Evolutionary conservation across 2,329 filamentous ascomycete genomes (phyloP).

Genomic region (Huntiella savannae): DNA sequence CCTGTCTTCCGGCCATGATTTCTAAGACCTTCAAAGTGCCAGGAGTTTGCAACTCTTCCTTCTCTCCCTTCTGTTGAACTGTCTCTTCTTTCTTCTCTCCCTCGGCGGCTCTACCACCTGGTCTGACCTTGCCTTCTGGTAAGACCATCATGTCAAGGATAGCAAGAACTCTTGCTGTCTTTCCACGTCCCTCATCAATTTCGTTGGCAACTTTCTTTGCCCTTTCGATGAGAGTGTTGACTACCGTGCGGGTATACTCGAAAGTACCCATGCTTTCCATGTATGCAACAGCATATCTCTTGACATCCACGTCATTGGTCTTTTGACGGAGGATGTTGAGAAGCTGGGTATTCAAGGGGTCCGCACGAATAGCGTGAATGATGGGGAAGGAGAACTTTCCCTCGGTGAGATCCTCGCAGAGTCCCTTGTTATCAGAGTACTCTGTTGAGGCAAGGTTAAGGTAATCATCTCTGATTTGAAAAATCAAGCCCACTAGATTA

Average conservation of each 20-base stretch:
- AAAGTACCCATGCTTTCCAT: constrained; percentile 87
- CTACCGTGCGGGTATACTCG: constrained; percentile 56
- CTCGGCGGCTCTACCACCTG: not conserved
- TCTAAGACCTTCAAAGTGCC: constrained; percentile 2
- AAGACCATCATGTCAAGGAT: constrained; percentile 49
- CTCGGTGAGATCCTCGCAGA: constrained; percentile 89
- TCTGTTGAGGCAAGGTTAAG: constrained; percentile 59
- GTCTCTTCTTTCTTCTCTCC: not conserved
- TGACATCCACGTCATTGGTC: constrained; percentile 69
- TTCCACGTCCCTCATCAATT: constrained; percentile 41
- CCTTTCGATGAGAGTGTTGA: constrained; percentile 42
- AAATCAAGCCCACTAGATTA: constrained; percentile 67
- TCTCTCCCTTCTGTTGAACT: not conserved
- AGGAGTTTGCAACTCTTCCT: not conserved
- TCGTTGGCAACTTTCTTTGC: constrained; percentile 43
- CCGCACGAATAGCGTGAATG: constrained; percentile 74
- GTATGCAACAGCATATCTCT: constrained; percentile 74
- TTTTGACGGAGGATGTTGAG: constrained; percentile 88
- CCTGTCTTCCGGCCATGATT: constrained; percentile 4
- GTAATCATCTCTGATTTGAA: constrained; percentile 88
- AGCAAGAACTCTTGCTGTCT: constrained; percentile 37
- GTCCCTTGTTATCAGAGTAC: constrained; percentile 77
- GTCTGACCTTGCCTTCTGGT: not conserved
- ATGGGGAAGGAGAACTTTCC: constrained; percentile 94
- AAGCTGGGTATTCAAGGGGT: constrained; percentile 56